Evolutionary conservation across 1,139 yeast species (phyloP), one percentile per base, ranked within the genome.

Genomic region (Yamadazyma friedrichii): DNA sequence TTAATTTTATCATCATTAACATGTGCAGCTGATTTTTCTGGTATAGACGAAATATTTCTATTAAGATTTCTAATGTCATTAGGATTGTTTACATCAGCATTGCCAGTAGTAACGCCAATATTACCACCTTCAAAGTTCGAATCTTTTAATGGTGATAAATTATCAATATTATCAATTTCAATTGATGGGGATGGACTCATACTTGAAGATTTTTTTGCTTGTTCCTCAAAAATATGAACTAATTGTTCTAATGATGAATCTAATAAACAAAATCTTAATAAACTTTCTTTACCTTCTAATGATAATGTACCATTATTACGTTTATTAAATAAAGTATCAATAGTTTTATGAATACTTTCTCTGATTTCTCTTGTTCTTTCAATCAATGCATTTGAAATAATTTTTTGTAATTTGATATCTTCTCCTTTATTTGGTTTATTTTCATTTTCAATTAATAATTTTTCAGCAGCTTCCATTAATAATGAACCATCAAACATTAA

Each of bases 381-480:
- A 31, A 72, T 59, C 41, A 71, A 59, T 0, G 77, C 75, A 49
- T 68, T 67, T 16, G 73, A 61, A 37, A 71, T 64, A 38, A 68
- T 64, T 39, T 55, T 62, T 49, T 70, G 73, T 32, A 70, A 55
- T 49, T 70, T 70, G 32, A 59, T 50, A 40, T 71, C 74, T 31
- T 65, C 73, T 38, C 55, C 55, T 36, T 61, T 61, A 12, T 59
- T 60, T 13, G 53, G 49, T 25, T 39, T 36, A 26, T 61, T 63
- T 36, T 68, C 70, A 44, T 59, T 52, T 50, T 75, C 70, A 42
- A 65, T 65, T 41, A 82, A 59, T 41, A 83, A 59, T 45, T 77
- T 77, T 44, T 80, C 87, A 0, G 88, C 88, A 3, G 86, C 76
- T 56, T 81, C 82, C 53, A 86, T 81, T 40, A 82, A 56, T 31